Conservation (phyloP, 2,329 filamentous ascomycete genomes). For the Diplodia mutila region DNA sequence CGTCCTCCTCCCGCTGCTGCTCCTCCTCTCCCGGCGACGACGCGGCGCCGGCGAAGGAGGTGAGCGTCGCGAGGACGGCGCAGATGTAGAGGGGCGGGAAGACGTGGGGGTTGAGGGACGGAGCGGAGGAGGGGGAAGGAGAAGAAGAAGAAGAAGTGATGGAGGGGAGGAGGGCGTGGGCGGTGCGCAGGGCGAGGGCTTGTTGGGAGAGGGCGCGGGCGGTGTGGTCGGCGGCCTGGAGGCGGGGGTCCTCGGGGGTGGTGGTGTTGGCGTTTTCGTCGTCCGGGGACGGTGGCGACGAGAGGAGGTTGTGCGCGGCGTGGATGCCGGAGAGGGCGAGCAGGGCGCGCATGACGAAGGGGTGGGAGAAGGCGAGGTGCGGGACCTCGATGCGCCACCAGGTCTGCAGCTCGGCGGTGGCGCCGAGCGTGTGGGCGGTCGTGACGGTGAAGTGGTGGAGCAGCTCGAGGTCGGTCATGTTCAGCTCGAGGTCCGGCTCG, state of each 20-base stretch:
- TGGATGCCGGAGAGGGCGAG: constrained; percentile 52
- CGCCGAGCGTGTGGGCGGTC: constrained; percentile 33
- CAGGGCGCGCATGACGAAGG: constrained; percentile 50
- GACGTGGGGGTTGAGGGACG: not conserved
- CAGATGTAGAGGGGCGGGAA: constrained; percentile 43
- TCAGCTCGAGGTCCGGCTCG: not conserved
- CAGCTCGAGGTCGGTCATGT: constrained; percentile 33
- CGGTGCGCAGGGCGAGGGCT: constrained; percentile 38
- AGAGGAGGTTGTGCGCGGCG: constrained; percentile 41
- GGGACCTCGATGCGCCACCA: constrained; percentile 34
- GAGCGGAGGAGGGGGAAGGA: no score
- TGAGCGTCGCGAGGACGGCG: constrained; percentile 41
- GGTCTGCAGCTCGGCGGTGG: constrained; percentile 29
- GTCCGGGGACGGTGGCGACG: constrained; percentile 32
- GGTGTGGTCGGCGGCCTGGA: constrained; percentile 42
- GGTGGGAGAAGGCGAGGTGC: constrained; percentile 45
- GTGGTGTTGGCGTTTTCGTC: constrained; percentile 28
- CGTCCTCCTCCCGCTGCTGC: not conserved
- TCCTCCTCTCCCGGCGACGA: not conserved
- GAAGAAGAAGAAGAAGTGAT: constrained; percentile 29
- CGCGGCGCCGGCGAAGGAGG: not conserved
- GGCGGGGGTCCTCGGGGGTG: not conserved
- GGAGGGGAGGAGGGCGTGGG: constrained; percentile 40
- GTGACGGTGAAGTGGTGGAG: constrained; percentile 39
- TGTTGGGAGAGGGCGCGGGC: constrained; percentile 45